phyloP scores from a whole-genome alignment of 257 asterid genomes.

The Gynochthodes officinalis region DNA sequence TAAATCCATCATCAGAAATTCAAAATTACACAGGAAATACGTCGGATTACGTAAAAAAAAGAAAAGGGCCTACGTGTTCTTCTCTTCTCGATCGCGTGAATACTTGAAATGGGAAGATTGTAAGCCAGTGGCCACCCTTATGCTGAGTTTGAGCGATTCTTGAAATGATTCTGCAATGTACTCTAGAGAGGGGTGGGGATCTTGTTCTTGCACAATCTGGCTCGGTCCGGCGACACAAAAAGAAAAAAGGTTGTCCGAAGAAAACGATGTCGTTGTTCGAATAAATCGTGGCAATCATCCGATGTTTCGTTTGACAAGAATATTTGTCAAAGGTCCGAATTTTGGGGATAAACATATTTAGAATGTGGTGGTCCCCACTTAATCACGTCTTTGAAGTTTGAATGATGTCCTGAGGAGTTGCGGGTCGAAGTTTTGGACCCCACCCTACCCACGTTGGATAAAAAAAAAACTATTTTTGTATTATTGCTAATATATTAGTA shows the following conservation, averaged over 20 bases:
- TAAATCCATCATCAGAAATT: not conserved
- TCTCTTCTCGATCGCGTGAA: not conserved
- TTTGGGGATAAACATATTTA: not conserved
- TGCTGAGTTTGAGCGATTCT: not conserved
- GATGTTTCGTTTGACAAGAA: constrained; percentile 10
- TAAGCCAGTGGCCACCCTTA: not conserved
- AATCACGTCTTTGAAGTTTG: not conserved
- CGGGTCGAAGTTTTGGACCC: not conserved
- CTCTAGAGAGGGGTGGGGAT: not conserved
- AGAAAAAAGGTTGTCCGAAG: too few species aligned
- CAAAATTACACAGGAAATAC: not conserved
- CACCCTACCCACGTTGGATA: too few species aligned
- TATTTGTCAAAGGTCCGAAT: constrained; percentile 11
- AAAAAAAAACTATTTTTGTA: too few species aligned
- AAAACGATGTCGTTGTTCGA: constrained; percentile 1
- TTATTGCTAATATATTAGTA: too few species aligned
- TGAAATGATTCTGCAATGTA: not conserved
- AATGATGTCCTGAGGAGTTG: not conserved
- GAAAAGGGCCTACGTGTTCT: not conserved
- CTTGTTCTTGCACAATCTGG: not conserved
- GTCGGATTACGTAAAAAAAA: not conserved
- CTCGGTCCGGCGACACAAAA: not conserved
- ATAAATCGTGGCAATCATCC: not conserved
- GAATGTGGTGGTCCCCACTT: not conserved
- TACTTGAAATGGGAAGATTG: not conserved